Percentiles rank a stretch among this genome's conserved stretches.
Conservation (phyloP, 345 rosid species). For the Populus nigra region DNA sequence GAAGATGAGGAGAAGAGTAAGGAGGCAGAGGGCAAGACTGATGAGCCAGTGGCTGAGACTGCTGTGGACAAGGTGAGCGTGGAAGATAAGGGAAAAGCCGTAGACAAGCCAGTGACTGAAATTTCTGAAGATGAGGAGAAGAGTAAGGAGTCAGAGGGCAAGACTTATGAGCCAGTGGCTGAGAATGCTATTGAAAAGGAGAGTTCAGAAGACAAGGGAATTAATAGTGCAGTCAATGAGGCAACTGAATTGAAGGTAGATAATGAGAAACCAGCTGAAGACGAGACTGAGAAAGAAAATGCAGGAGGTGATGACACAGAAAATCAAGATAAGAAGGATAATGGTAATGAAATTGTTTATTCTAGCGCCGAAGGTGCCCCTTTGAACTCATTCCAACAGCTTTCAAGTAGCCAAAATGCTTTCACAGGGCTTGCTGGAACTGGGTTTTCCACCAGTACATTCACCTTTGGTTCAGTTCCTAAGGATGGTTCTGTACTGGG, state of each 20-base stretch:
- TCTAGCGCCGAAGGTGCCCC: constrained; percentile 43
- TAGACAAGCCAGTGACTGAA: constrained; percentile 24
- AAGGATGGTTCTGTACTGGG: constrained; percentile 51
- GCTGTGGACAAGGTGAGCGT: constrained; percentile 25
- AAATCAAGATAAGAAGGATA: constrained; percentile 39
- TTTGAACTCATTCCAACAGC: constrained; percentile 87
- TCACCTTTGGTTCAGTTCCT: constrained; percentile 59
- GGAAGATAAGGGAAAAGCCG: constrained; percentile 20
- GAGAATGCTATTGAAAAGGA: constrained; percentile 29
- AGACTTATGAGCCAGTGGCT: constrained; percentile 4
- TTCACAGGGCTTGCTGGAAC: constrained; percentile 93
- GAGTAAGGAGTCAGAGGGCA: constrained; percentile 5
- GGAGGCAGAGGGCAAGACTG: not conserved
- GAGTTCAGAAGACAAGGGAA: constrained; percentile 24
- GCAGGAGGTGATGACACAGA: constrained; percentile 14
- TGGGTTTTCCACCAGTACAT: constrained; percentile 64
- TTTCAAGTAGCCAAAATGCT: constrained; percentile 90
- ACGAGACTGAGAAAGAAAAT: constrained; percentile 10
- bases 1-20: not conserved
- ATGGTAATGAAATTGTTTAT: constrained; percentile 37
- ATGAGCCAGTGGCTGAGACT: constrained; percentile 19
- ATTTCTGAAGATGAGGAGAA: not conserved
- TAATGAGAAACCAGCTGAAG: constrained; percentile 20
- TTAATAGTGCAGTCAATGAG: constrained; percentile 30
- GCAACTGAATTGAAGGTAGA: constrained; percentile 37